Base-by-base conservation (phyloP, 1,284 basidiomycete species). In the Volvariella surrecta region DNA sequence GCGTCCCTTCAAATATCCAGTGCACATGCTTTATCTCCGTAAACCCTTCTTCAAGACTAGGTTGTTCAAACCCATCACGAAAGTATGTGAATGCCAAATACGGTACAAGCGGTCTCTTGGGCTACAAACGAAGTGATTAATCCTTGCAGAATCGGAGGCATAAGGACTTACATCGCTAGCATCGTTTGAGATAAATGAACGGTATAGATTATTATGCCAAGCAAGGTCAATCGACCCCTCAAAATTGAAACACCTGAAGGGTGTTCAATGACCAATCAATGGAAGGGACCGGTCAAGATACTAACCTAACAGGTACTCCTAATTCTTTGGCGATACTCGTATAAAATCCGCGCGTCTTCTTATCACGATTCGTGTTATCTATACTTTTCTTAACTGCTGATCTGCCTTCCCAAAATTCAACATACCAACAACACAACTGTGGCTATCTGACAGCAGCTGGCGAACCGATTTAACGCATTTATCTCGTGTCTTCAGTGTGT, bases 331-430 rank as follows among this genome's bases (percentile, higher is more conserved):
- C 83, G 11, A 90, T 51, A 37, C 77, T 69, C 11, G 89, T 51
- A 56, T 90, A 95, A 37, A 70, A 58, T 48, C 75, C 75, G 42
- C 92, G 73, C 4, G 87, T 91, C 17, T 63, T 58, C 6, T 54
- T 57, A 55, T 91, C 75, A 2, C 89, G 76, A 58, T 93, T 93
- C 10, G 90, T 93, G 56, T 93, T 94, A 59, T 95, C 92, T 89
- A 48, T 37, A 6, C 31, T 32, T 8, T 16, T 3, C 35, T 46
- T 22, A n/a, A 21, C 11, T 34, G 19, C 10, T 34, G 37, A 42
- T 44, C 18, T 1, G 13, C 8, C 7, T 35, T 19, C 6, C 7
- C 15, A 15, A 35, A 2, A 20, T 11, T 17, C 38, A 15, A 42
- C 76, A 41, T 49, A 82, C 89, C 89, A 35, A 96, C 69, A 6